Percentiles rank a stretch among this genome's conserved stretches.
Conservation (phyloP, 2,329 filamentous ascomycete species). For the Botrytis tulipae region DNA sequence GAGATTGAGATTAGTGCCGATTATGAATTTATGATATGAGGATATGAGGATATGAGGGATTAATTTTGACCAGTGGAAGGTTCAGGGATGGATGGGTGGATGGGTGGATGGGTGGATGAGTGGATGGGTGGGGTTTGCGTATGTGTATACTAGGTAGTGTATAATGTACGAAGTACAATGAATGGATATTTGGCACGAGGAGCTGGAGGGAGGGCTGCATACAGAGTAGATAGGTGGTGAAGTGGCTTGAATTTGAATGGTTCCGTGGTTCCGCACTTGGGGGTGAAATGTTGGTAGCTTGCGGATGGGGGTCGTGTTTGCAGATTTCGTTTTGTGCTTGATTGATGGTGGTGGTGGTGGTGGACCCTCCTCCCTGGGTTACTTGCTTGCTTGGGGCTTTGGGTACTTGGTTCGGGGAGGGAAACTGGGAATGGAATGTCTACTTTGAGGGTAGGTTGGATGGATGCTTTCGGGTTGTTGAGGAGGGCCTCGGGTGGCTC, state of each 20-base stretch:
- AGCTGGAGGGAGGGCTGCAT: too few species aligned
- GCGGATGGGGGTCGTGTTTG: not conserved
- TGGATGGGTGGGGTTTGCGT: too few species aligned
- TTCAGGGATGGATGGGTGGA: constrained; percentile 1
- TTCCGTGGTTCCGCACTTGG: not conserved
- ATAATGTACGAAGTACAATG: too few species aligned
- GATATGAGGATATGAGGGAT: too few species aligned
- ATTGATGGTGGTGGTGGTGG: too few species aligned
- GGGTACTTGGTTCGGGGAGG: not conserved
- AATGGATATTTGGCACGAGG: too few species aligned
- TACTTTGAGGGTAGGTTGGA: not conserved
- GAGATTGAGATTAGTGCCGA: not conserved
- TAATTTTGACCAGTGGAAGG: constrained; percentile 32
- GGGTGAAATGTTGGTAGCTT: not conserved
- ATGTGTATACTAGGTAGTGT: not conserved
- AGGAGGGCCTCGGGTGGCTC: too few species aligned
- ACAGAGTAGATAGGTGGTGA: not conserved
- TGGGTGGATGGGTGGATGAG: too few species aligned
- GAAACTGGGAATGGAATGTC: not conserved
- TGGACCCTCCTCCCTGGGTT: not conserved
- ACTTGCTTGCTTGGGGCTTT: not conserved
- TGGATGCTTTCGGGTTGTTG: not conserved
- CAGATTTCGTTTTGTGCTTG: not conserved
- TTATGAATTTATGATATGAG: too few species aligned
- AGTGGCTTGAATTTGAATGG: not conserved